Base-by-base conservation (phyloP, 1,284 basidiomycete genomes). In the Vanrija sp. region DNA sequence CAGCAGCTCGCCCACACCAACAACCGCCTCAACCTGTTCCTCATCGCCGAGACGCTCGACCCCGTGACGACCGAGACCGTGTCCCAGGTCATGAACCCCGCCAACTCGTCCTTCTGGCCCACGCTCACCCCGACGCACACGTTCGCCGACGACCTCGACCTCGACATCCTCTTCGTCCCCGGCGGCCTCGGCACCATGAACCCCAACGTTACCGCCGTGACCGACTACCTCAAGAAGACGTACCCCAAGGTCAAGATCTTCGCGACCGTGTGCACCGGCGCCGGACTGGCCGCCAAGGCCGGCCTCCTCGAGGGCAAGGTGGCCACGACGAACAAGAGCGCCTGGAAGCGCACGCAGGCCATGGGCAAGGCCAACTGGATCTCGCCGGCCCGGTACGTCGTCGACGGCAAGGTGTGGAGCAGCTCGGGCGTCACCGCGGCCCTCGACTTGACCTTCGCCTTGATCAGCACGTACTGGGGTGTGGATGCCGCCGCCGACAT, bases 301-400 rank as follows among this genome's bases (percentile, higher is more conserved):
- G 63, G 63, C 10, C 23, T 47, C 1, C 48, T 65, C 15, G 42
- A 52, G 10, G 63, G 63, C 14, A 46, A 56, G 35, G 59, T 38
- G 42, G 63, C 63, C 3, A 65, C 63, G 10, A 62, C 61, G 14
- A 65, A 65, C 55, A 65, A 65, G 44, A 31, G 41, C 3, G 56
- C 59, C 3, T 63, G 45, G 45, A 4, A 20, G 19, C 16, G 19
- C 18, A 31, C 22, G 5, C n/a, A 20, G 18, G 37, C 23, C 4
- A 15, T 27, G 7, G 37, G 38, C 6, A 24, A 24, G 22, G 46
- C 24, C n/a, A 16, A 47, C 18, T 47, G 46, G 46, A 37, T 41
- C 18, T 19, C 46, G 6, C 46, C 36, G 5, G 46, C 46, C 1
- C 36, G 46, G 8, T 47, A 27, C 15, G 46, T 47, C 23, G 16